Evolutionary conservation across 306 rosid species (phyloP).

Genomic region (Morella rubra): DNA sequence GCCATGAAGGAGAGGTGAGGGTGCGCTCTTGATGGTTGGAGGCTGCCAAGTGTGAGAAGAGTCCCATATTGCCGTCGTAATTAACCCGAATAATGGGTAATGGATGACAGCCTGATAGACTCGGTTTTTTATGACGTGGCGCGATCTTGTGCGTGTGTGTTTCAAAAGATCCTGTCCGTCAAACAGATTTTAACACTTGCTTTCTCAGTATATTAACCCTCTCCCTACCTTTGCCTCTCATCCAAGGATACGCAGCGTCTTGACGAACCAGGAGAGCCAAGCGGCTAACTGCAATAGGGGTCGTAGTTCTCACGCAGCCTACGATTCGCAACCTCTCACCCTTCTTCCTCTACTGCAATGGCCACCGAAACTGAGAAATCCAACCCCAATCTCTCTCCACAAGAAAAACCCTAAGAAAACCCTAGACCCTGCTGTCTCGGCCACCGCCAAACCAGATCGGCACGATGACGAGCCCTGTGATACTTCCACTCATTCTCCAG

Average conservation of each 20-base stretch:
- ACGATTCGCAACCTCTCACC: constrained; percentile 20
- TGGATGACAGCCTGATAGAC: too few species aligned
- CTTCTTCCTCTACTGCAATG: constrained; percentile 34
- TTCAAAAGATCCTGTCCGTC: neutral
- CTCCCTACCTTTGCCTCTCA: neutral
- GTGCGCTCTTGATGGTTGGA: too few species aligned
- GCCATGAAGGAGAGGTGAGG: constrained; percentile 13
- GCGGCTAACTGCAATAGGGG: neutral
- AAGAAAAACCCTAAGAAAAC: constrained; percentile 61
- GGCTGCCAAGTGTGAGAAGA: too few species aligned
- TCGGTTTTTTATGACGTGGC: neutral
- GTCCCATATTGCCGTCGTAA: too few species aligned
- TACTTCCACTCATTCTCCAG: neutral
- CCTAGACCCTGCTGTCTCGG: constrained; percentile 35
- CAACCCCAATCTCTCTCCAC: constrained; percentile 30
- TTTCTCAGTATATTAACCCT: neutral
- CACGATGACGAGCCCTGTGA: constrained; percentile 13
- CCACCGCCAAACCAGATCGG: constrained; percentile 31
- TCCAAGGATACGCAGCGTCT: neutral
- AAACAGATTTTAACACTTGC: neutral
- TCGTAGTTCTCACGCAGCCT: constrained; percentile 26
- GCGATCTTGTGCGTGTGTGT: neutral
- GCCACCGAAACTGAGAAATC: constrained; percentile 46
- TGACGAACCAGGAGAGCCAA: neutral
- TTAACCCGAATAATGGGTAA: too few species aligned